Evolutionary conservation across 306 rosid species (phyloP).

Genomic region (Fragaria iinumae): DNA sequence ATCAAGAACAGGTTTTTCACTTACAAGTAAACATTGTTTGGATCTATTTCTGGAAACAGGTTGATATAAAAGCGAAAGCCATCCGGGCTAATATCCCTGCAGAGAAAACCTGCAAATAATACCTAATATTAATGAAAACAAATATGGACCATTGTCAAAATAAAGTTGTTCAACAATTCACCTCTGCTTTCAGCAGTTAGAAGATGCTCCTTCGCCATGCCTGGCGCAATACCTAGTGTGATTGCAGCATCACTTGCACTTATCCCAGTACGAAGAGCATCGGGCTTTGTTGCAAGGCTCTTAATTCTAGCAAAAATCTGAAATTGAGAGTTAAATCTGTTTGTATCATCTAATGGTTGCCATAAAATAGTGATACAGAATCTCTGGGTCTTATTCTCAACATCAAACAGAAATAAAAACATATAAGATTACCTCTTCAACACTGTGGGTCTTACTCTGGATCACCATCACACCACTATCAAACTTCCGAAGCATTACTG

Average conservation of each 20-base stretch:
- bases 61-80: conserved; percentile 85
- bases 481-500: conserved; percentile 81
- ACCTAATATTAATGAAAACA: conserved; percentile 24
- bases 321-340: conserved; percentile 21
- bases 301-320: conserved; percentile 80
- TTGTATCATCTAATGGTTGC: not conserved
- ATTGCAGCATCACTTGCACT: conserved; percentile 96
- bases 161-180: conserved; percentile 24
- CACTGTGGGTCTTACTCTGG: conserved; percentile 90
- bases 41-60: conserved; percentile 63
- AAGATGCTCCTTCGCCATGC: conserved; percentile 98
- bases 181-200: conserved; percentile 91
- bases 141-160: not conserved
- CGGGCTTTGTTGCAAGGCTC: conserved; percentile 66
- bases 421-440: conserved; percentile 58
- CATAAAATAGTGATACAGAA: not conserved
- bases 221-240: conserved; percentile 87
- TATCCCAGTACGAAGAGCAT: conserved; percentile 73
- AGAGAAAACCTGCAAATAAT: conserved; percentile 65
- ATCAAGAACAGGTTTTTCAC: conserved; percentile 36
- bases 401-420: not conserved
- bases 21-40: conserved; percentile 63
- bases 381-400: no score
- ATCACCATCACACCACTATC: conserved; percentile 99
- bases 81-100: conserved; percentile 91